Evolutionary conservation across 2,329 filamentous ascomycete species (phyloP).

Genomic region (Hypoxylon sp.): DNA sequence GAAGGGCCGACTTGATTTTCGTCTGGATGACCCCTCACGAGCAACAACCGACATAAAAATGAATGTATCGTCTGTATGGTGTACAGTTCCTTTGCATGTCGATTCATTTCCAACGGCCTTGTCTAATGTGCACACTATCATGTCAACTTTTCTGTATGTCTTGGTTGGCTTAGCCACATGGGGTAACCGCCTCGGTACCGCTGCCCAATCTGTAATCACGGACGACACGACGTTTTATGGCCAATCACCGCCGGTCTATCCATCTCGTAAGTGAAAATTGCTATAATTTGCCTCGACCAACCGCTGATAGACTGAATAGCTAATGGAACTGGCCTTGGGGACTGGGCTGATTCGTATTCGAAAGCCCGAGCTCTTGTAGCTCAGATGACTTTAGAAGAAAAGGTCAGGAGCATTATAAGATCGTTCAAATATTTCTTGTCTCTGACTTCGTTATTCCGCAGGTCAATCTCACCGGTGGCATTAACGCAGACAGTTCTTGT

Average conservation of each 20-base stretch:
- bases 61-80: conserved; percentile 33
- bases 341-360: conserved; percentile 57
- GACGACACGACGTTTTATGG: conserved; percentile 57
- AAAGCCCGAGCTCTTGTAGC: conserved; percentile 56
- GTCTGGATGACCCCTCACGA: conserved; percentile 36
- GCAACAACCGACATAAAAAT: conserved; percentile 26
- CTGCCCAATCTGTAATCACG: conserved; percentile 50
- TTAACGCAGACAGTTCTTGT: conserved; percentile 54
- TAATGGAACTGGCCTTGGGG: conserved; percentile 51
- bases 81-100: conserved; percentile 10
- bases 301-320: conserved; percentile 47
- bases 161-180: conserved; percentile 31
- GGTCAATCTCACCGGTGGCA: conserved; percentile 58
- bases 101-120: conserved; percentile 11
- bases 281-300: not conserved
- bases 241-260: conserved; percentile 57
- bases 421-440: not conserved
- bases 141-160: conserved; percentile 36
- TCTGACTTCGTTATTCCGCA: conserved; percentile 16
- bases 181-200: conserved; percentile 17
- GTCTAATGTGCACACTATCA: conserved; percentile 32
- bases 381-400: conserved; percentile 59
- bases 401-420: conserved; percentile 40
- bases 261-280: conserved; percentile 51
- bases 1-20: conserved; percentile 37